Percentiles rank a stretch among this genome's conserved stretches.
Conservation (phyloP, 352 stramenopile species). For the Pythium scleroteichum region DNA sequence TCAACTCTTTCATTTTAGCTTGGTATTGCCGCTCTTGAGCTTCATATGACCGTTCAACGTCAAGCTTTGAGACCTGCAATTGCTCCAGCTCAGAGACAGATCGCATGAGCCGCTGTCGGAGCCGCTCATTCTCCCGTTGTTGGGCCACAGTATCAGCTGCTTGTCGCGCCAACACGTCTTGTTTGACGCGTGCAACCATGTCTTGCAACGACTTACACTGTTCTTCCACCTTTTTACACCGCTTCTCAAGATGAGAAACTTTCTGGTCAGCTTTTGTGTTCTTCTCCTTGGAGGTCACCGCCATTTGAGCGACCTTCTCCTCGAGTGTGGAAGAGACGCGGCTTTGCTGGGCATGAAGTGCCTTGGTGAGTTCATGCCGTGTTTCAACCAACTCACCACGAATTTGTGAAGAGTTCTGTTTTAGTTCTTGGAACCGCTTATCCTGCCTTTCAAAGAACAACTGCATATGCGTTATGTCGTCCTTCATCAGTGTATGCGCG, state of each 20-base stretch:
- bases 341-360: constrained; percentile 51
- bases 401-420: constrained; percentile 41
- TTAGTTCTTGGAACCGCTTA: constrained; percentile 59
- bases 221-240: constrained; percentile 64
- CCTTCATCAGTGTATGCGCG: constrained; percentile 57
- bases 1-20: constrained; percentile 52
- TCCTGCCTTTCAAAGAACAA: constrained; percentile 62
- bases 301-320: constrained; percentile 53
- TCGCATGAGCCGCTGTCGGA: constrained; percentile 53
- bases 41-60: constrained; percentile 35
- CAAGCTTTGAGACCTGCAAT: constrained; percentile 15
- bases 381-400: constrained; percentile 58
- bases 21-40: constrained; percentile 56
- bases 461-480: constrained; percentile 61
- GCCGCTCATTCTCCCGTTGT: constrained; percentile 38
- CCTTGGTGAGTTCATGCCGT: constrained; percentile 56
- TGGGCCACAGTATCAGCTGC: constrained; percentile 20
- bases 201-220: constrained; percentile 42
- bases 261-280: constrained; percentile 54
- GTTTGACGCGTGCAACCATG: constrained; percentile 41
- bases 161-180: constrained; percentile 36
- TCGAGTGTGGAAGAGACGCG: constrained; percentile 48
- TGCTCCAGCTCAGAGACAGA: constrained; percentile 47
- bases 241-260: constrained; percentile 47
- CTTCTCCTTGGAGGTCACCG: constrained; percentile 44